Base-by-base conservation (phyloP, 1,284 basidiomycete species). In the Apiotrichum sp. region DNA sequence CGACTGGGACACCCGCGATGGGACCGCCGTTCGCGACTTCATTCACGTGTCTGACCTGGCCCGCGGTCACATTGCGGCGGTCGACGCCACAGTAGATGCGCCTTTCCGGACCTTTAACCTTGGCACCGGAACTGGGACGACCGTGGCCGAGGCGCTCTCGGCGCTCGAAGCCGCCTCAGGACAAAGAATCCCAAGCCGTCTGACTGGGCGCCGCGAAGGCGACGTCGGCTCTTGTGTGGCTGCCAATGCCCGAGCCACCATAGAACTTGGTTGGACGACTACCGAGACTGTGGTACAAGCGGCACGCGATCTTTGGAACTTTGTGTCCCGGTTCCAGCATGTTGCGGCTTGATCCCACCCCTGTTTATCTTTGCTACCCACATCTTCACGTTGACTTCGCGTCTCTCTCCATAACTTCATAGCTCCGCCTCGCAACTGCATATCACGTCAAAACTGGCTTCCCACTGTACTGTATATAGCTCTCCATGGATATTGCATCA, bases 91-190 rank as follows among this genome's bases (percentile, higher is more conserved):
- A 8, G n/a, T 58, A 29, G 16, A 16, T 4, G 44, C 13, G 6
- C 40, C 56, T 1, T 58, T 58, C 56, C 56, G 56, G 69, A 78
- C 81, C 52, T 89, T 88, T 83, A 89, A 89, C 81, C 62, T 82
- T 34, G 72, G 84, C 53, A 86, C 89, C 84, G 87, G 87, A 65
- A 79, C 87, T 71, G 87, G 87, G 55, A 89, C 87, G 50, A 88
- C 87, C 38, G 87, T 58, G 33, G 44, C 52, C 29, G 56, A 58
- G 46, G 56, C 53, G 11, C 42, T 51, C 11, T 2, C 10, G 1
- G 53, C 52, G 9, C 53, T 58, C 13, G 52, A 58, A 45, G 32
- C 39, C 31, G 56, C 56, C 1, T 16, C 44, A 5, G 45, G 50
- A 2, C 42, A 35, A 42, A 47, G 47, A 35, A 50, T 58, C 22